These are phyloP conservation scores for Cystobasidium slooffiae DNA, from an alignment of 1,284 basidiomycete genomes.

Conservation along the genomic window DNA sequence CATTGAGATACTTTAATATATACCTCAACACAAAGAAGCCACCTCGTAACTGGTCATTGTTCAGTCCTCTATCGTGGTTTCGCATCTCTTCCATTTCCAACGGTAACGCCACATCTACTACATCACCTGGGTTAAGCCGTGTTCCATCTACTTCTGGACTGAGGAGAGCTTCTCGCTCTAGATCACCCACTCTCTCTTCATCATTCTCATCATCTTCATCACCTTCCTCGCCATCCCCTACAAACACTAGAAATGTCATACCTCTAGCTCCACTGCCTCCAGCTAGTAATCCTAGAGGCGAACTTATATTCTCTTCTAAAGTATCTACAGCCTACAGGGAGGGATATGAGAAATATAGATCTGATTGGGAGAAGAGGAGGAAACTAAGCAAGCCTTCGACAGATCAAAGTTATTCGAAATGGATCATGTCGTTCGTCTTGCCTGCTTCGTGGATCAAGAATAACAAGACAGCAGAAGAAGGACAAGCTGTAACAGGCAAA, in stretches of 20 bases:
- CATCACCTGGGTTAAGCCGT: slow-evolving; percentile 6
- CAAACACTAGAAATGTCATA: slow-evolving; percentile 54
- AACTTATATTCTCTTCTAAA: slow-evolving; percentile 90
- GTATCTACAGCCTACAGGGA: slow-evolving; percentile 83
- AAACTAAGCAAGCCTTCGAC: slow-evolving; percentile 10
- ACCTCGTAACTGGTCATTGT: slow-evolving; percentile 61
- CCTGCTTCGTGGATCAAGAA: neutral
- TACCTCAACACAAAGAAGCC: slow-evolving; percentile 89
- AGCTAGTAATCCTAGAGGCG: slow-evolving; percentile 85
- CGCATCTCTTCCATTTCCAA: neutral
- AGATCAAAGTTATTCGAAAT: neutral
- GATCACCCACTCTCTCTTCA: slow-evolving; percentile 38
- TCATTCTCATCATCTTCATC: slow-evolving; percentile 43
- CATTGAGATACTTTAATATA: slow-evolving; percentile 92
- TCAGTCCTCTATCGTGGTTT: slow-evolving; percentile 36
- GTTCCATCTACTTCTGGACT: neutral
- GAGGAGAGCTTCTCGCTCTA: slow-evolving; percentile 3
- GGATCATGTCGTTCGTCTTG: neutral
- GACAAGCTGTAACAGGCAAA: too few relatives aligned
- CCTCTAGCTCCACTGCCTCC: slow-evolving; percentile 84
- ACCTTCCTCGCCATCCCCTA: slow-evolving; percentile 54
- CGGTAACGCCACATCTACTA: neutral
- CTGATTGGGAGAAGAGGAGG: slow-evolving; percentile 75
- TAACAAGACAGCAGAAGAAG: too few relatives aligned
- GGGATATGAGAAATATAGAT: slow-evolving; percentile 87